Base-by-base conservation (phyloP, 768 basidiomycete species). In the Pleurotus djamor region DNA sequence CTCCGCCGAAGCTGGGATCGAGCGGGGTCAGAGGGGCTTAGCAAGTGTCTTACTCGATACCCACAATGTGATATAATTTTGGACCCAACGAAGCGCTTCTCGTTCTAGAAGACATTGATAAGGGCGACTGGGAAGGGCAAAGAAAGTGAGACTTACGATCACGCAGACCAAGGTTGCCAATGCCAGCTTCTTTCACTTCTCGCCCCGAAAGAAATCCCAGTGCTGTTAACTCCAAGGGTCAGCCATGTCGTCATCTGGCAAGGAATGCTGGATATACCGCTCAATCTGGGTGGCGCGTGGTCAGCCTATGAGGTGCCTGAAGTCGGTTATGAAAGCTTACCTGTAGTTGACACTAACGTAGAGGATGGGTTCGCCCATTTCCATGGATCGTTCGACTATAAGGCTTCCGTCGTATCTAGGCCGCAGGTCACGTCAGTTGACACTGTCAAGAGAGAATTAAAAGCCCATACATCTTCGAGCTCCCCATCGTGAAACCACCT, bases 1-100 rank as follows among this genome's bases (percentile, higher is more conserved):
- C 82, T 12, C 87, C 87, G 3, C 87, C 86, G 59, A 88, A 89
- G 1, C 76, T 72, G 32, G 63, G 21, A 3, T 28, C 21, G 21
- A 28, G 21, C 21, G 1, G 21, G 21, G 21, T 28, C 21, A 28
- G 21, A 28, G 21, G 21, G 21, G 21, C 21, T 28, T 28, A 28
- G 1, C 21, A 28, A 28, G 21, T 3, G 3, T 1, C 21, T 28
- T 28, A 28, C 21, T 28, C 21, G 21, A 28, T 28, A 28, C 21
- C 21, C 21, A 28, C 21, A 28, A 28, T 28, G 21, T 64, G 55
- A 88, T 84, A 66, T 88, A 82, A 57, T 76, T 71, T 48, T 81
- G 75, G 1, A 83, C 71, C 81, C 81, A 83, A 60, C 74, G 64
- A 10, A 83, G 62, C 4, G 75, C 79, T 14, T 72, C 66, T 10